Conservation (phyloP, 371 early-diverging fungal genomes). For the Mortierella sp. region DNA sequence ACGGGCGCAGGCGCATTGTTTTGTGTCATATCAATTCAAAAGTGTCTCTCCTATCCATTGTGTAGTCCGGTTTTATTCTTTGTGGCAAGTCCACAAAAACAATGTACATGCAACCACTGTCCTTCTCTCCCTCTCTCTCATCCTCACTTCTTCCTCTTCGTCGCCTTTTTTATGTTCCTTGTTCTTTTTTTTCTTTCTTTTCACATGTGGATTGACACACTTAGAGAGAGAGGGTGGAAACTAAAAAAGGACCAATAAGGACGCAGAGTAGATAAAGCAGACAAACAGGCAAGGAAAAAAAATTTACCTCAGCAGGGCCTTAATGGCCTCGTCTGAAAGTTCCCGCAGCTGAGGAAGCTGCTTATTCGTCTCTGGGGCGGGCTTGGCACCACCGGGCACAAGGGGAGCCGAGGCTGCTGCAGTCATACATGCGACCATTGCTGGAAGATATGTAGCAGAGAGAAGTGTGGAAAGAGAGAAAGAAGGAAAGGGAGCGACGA, state of each 20-base stretch:
- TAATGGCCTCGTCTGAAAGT: conserved; percentile 57
- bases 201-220: not conserved
- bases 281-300: conserved; percentile 3
- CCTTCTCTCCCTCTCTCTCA: conserved; percentile 2
- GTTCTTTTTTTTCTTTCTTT: not conserved
- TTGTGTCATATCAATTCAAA: not conserved
- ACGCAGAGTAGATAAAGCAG: not conserved
- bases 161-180: not conserved
- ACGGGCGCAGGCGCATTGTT: conserved; percentile 6
- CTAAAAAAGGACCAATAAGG: conserved; percentile 28
- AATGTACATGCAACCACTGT: not conserved
- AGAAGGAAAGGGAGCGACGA: conserved; percentile 14
- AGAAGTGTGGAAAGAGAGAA: not conserved
- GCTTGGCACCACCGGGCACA: conserved; percentile 31
- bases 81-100: not conserved
- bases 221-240: not conserved
- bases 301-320: conserved; percentile 56
- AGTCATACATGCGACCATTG: conserved; percentile 50
- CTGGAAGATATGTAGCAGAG: conserved; percentile 8
- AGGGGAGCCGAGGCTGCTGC: conserved; percentile 40
- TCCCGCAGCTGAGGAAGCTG: conserved; percentile 41
- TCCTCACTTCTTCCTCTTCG: not conserved
- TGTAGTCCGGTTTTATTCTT: not conserved
- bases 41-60: not conserved
- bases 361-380: conserved; percentile 37